Percentiles rank a stretch among this genome's conserved stretches.
These are phyloP conservation scores for Claviceps maximensis DNA, from an alignment of 2,329 filamentous ascomycete genomes.

Conservation along the genomic window DNA sequence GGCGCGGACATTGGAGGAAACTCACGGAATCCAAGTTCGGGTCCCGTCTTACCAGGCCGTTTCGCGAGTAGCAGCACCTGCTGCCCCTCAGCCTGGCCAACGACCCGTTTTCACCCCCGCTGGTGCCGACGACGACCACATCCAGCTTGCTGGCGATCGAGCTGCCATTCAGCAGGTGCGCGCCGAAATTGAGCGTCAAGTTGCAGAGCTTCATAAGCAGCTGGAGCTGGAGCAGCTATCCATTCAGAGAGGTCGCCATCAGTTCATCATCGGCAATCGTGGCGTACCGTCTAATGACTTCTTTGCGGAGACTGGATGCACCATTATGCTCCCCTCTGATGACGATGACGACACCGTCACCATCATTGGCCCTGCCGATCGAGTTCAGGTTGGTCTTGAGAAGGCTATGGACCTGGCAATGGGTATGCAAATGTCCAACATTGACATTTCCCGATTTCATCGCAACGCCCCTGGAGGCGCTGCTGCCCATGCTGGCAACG, in stretches of 20 bases:
- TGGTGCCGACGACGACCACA: slow-evolving; percentile 55
- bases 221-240: slow-evolving; percentile 66
- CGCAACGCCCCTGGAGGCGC: slow-evolving; percentile 58
- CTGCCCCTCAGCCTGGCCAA: slow-evolving; percentile 47
- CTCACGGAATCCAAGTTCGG: slow-evolving; percentile 64
- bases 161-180: slow-evolving; percentile 66
- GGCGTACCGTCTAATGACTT: slow-evolving; percentile 75
- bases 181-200: slow-evolving; percentile 67
- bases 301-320: slow-evolving; percentile 79
- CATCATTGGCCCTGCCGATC: slow-evolving; percentile 65
- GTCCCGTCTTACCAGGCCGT: slow-evolving; percentile 74
- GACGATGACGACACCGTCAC: slow-evolving; percentile 75
- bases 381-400: slow-evolving; percentile 62
- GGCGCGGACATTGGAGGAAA: slow-evolving; percentile 58
- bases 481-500: slow-evolving; percentile 65
- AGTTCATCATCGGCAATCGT: slow-evolving; percentile 83
- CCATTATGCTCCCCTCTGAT: slow-evolving; percentile 65
- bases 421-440: slow-evolving; percentile 70
- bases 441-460: slow-evolving; percentile 74
- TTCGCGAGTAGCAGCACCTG: slow-evolving; percentile 55
- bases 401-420: slow-evolving; percentile 80
- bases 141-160: slow-evolving; percentile 78
- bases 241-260: slow-evolving; percentile 77
- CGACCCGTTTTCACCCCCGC: slow-evolving; percentile 59
- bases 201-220: slow-evolving; percentile 60